phyloP scores from a whole-genome alignment of 805 yeast genomes.

The Isabelozyma pseudorhagii region DNA sequence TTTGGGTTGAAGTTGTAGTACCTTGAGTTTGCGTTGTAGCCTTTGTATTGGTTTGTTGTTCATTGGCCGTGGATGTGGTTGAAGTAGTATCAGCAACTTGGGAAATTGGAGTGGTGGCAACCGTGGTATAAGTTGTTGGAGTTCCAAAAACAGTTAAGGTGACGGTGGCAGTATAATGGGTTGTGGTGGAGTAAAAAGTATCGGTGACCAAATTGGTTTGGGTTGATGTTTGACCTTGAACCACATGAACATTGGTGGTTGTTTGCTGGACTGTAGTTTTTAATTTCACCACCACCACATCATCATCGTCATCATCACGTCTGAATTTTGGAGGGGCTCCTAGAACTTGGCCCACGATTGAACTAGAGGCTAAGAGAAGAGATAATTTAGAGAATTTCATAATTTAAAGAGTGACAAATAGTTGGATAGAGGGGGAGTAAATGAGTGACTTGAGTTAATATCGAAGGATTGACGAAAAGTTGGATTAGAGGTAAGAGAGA shows the following conservation, averaged over 20 bases:
- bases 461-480: slow-evolving; percentile 12
- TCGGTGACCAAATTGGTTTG: slow-evolving; percentile 23
- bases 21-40: slow-evolving; percentile 4
- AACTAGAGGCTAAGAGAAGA: slow-evolving; percentile 14
- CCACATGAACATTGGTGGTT: slow-evolving; percentile 30
- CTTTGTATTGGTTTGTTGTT: slow-evolving; percentile 8
- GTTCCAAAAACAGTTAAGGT: slow-evolving; percentile 41
- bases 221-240: slow-evolving; percentile 27
- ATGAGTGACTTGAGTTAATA: slow-evolving; percentile 3
- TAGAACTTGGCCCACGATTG: slow-evolving; percentile 14
- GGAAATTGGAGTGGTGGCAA: slow-evolving; percentile 28
- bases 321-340: slow-evolving; percentile 16
- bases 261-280: slow-evolving; percentile 33
- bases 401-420: slow-evolving; percentile 5
- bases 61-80: slow-evolving; percentile 4
- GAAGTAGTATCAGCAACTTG: slow-evolving; percentile 9
- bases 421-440: neutral
- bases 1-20: slow-evolving; percentile 5
- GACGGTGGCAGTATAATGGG: slow-evolving; percentile 42
- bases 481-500: slow-evolving; percentile 4
- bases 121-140: slow-evolving; percentile 34
- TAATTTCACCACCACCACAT: slow-evolving; percentile 27
- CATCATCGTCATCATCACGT: slow-evolving; percentile 19
- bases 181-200: slow-evolving; percentile 34
- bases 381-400: slow-evolving; percentile 27